phyloP scores from a whole-genome alignment of 1,284 basidiomycete species.

The Malassezia dermatis region DNA sequence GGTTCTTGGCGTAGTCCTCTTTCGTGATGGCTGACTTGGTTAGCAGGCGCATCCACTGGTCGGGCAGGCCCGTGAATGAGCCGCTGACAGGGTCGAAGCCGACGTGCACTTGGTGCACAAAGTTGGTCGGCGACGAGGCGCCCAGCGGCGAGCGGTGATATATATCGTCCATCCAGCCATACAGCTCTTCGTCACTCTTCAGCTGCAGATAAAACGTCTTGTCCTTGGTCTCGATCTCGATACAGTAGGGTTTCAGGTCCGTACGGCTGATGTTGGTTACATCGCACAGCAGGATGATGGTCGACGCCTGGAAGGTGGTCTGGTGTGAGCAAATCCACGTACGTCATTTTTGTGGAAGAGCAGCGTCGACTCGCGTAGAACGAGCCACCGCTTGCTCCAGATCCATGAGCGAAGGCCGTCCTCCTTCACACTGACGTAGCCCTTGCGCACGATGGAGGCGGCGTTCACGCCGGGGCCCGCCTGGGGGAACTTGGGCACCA shows the following conservation, averaged over 20 bases:
- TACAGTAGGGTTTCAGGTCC: constrained; percentile 82
- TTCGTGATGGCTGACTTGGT: constrained; percentile 94
- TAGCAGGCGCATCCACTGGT: constrained; percentile 89
- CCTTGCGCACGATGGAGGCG: constrained; percentile 32
- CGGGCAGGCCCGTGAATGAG: constrained; percentile 87
- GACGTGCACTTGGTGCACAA: constrained; percentile 95
- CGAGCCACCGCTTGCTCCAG: constrained; percentile 83
- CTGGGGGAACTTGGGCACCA: neutral
- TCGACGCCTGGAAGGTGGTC: constrained; percentile 58
- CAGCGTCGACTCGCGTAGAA: constrained; percentile 69
- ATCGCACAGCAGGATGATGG: constrained; percentile 62
- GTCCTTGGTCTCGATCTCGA: constrained; percentile 65
- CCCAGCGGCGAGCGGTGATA: constrained; percentile 83
- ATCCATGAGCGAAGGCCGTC: constrained; percentile 62
- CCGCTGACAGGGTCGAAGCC: constrained; percentile 90
- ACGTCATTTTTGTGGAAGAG: constrained; percentile 88
- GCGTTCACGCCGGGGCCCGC: neutral
- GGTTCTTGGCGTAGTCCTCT: constrained; percentile 92
- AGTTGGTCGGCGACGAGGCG: constrained; percentile 86
- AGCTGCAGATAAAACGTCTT: constrained; percentile 67
- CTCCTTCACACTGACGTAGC: constrained; percentile 47
- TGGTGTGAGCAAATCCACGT: constrained; percentile 37
- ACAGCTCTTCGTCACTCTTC: constrained; percentile 88
- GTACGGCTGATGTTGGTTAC: constrained; percentile 79
- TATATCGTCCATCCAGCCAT: constrained; percentile 91